A percentile compares a stretch with the other conserved stretches of the same genome.
Evolutionary conservation across 805 yeast genomes (phyloP).

Genomic region (Candida broadrunensis): DNA sequence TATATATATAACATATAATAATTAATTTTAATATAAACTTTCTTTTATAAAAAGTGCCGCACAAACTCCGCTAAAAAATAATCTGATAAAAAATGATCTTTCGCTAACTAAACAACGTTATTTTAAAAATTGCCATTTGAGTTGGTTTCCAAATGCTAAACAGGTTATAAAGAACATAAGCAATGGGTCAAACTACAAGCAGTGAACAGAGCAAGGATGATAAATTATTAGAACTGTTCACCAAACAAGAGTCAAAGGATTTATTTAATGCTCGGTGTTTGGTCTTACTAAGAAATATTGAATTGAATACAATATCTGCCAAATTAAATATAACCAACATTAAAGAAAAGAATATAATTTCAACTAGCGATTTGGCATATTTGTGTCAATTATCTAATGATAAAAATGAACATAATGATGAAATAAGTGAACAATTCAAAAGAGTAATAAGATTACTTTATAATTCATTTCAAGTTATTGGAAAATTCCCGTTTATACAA

Average conservation of each 20-base stretch:
- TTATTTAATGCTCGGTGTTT: slow-evolving; percentile 16
- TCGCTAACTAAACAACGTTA: too few relatives aligned
- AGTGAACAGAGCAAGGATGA: slow-evolving; percentile 4
- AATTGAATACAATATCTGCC: slow-evolving; percentile 6
- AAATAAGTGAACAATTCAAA: slow-evolving; percentile 3
- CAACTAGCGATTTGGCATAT: slow-evolving; percentile 18
- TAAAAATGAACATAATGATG: slow-evolving; percentile 2
- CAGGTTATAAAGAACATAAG: background rate
- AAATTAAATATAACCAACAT: slow-evolving; percentile 8
- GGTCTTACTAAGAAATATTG: slow-evolving; percentile 15
- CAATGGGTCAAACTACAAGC: slow-evolving; percentile 18
- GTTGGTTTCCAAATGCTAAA: too few relatives aligned
- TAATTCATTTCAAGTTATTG: slow-evolving; percentile 39
- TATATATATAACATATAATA: too few relatives aligned
- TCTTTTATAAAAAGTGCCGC: too few relatives aligned
- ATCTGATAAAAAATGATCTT: too few relatives aligned
- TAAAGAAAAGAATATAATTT: slow-evolving; percentile 11
- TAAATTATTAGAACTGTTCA: slow-evolving; percentile 9
- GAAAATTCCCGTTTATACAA: slow-evolving; percentile 49
- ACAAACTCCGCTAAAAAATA: too few relatives aligned
- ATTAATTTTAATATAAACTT: too few relatives aligned
- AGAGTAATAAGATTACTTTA: slow-evolving; percentile 26
- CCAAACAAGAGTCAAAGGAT: slow-evolving; percentile 16
- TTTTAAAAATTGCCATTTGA: too few relatives aligned
- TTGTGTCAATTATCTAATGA: slow-evolving; percentile 17